Base-by-base conservation (phyloP, 345 rosid genomes). In the Gossypium longicalyx region DNA sequence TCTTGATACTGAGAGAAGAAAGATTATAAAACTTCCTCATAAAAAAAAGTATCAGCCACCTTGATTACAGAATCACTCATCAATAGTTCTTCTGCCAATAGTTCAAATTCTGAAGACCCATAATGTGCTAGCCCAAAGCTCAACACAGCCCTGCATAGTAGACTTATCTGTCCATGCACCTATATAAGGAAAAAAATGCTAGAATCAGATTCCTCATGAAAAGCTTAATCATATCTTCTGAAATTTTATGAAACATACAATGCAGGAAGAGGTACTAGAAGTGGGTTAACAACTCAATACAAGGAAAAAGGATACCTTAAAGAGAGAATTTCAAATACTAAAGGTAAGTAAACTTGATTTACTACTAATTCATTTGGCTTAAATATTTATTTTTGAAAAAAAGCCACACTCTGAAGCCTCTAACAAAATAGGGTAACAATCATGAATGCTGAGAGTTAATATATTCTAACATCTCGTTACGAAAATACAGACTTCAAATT, bases 121-220 rank as follows among this genome's bases (percentile, higher is more conserved):
- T 84, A 90, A 84, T 92, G 99, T 74, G 91, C 82, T 58, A 96
- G 85, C 78, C 99, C 99, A 70, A 93, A 96, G 85, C 98, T 96
- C 87, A 96, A 83, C 41, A 88, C 86, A 72, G 97, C 98, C 51
- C 82, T 79, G 70, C 87, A 81, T 67, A 91, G 77, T 70, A 96
- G 82, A 80, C 97, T 94, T 76, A 96, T 89, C 81, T 96, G 99
- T 71, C 99, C 99, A 79, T 93, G 97, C 59, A 96, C 99, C 99
- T 96, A 77, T 63, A 84, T 13, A 68, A 34, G 29, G 44, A 84
- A 80, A 45, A 23, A 70, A 70, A 70, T 43, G 77, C 77, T 64
- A 63, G 29, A 79, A 49, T 69, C 60, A 69, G 20, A 78, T 72
- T 62, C 76, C 52, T 48, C 60, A 38, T 66, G 11, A 5, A 16